Base-by-base conservation (phyloP, 345 rosid genomes). In the Aquilaria malaccensis region DNA sequence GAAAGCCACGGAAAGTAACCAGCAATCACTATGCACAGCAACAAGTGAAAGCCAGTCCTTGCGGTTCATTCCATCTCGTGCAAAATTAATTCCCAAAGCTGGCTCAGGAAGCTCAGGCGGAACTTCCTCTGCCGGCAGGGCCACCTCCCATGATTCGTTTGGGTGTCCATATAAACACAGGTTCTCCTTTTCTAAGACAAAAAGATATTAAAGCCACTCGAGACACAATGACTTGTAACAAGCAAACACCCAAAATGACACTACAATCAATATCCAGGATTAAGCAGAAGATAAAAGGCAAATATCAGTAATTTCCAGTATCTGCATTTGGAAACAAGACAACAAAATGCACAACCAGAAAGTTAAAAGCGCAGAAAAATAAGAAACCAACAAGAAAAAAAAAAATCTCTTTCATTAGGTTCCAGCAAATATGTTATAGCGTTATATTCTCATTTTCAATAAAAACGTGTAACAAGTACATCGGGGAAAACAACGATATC, bases 61-160 rank as follows among this genome's bases (percentile, higher is more conserved):
- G 53, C 87, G 77, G 22, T 75, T 73, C 94, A 89, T 89, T 5
- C 91, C 94, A 76, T 89, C 94, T 74, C 91, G 78, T 0, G 89
- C 88, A 65, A 89, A 89, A 69, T 89, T 89, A 64, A 89, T 86
- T 13, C 96, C 96, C 74, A 89, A 76, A 4, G 87, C 89, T 13
- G 94, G 96, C 81, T 86, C 94, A n/a, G 94, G 87, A 7, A 86
- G 86, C 83, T 86, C 91, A 0, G 91, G 87, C 4, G 91, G 96
- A 52, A 89, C 89, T 76, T 89, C 94, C 65, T 85, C 88, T 1
- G 90, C 86, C 0, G 96, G 89, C 29, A 83, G 73, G 51, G 80
- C 77, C 62, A 89, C 94, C 74, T 89, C 96, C 96, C 96, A 89
- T 30, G 78, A 69, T 70, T 81, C 96, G 54, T 84, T 82, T 10